Evolutionary conservation across 2,329 filamentous ascomycete species (phyloP), one percentile per base, ranked within the genome.

Genomic region (Fusarium sp.): DNA sequence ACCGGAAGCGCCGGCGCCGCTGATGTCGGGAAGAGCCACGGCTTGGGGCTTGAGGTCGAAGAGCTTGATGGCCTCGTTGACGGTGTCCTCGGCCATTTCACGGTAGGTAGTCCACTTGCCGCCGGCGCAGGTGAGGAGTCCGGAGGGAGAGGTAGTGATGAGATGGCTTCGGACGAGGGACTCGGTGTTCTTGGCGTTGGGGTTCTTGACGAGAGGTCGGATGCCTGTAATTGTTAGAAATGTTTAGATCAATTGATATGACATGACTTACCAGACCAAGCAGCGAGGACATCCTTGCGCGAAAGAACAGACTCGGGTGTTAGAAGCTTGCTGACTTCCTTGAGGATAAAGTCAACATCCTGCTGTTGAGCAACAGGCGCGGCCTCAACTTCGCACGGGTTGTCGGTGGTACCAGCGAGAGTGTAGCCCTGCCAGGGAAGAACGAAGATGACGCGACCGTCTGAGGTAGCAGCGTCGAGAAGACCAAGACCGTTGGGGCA

Each of bases 41-140:
- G 86, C 81, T 13, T 81, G 81, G 9, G 91, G 83, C 55, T 84
- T 81, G 33, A 95, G 86, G 42, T 84, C 79, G 79, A 94, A 94
- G 55, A 88, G 84, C 69, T 86, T 84, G 81, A 95, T 87, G 33
- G 93, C 93, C 77, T 94, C 91, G 78, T 95, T 93, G 68, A 96
- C 93, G 52, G 92, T 92, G 77, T 95, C 93, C 81, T 96, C 92
- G 57, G 93, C 92, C 93, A 96, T 96, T 79, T 95, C 92, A 61
- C 93, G 92, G 83, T 95, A 96, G 15, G 93, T 96, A 10, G 93
- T 96, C 93, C 93, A 95, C 83, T 95, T 96, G 70, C 93, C 93
- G 75, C 93, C 93, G 38, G 93, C 92, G 80, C 93, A 94, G 56
- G 93, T 95, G 74, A 96, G 84, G 20, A 96, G 87, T 18, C 93